phyloP scores from a whole-genome alignment of 1,284 basidiomycete species.

The Trichosporon ovoides region DNA sequence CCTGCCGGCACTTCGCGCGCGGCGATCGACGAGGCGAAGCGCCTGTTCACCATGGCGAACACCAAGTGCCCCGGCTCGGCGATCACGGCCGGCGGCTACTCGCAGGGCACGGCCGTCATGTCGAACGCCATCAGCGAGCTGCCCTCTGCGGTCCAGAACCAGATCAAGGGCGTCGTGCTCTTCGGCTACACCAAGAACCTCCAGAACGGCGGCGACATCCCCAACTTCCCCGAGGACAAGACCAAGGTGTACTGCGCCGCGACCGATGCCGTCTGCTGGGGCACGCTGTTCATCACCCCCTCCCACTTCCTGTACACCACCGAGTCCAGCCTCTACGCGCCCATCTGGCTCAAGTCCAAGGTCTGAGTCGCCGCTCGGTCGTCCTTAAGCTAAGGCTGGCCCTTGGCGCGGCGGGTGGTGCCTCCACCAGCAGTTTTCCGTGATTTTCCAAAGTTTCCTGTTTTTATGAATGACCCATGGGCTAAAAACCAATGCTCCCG shows the following conservation, averaged over 20 bases:
- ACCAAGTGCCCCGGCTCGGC: background rate
- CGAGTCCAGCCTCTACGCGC: background rate
- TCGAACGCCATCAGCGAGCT: background rate
- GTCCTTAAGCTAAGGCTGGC: too few relatives aligned
- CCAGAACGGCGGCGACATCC: background rate
- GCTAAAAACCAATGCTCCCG: too few relatives aligned
- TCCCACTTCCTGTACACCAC: background rate
- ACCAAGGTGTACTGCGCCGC: background rate
- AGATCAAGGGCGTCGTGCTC: background rate
- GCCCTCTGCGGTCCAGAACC: background rate
- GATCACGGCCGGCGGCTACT: background rate
- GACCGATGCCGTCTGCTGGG: background rate
- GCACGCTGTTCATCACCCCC: background rate
- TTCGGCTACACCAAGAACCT: conserved; percentile 3
- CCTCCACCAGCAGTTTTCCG: too few relatives aligned
- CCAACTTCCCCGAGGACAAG: background rate
- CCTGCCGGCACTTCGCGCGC: background rate
- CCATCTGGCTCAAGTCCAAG: background rate
- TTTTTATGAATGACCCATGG: too few relatives aligned
- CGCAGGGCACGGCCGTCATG: background rate
- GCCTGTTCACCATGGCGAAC: background rate
- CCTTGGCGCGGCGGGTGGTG: too few relatives aligned
- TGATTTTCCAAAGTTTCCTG: too few relatives aligned
- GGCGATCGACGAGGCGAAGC: background rate
- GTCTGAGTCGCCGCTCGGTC: too few relatives aligned